A percentile compares a stretch with the other conserved stretches of the same genome.
Conservation (phyloP, 169 alveolate genomes). For the Plasmodium coatneyi region DNA sequence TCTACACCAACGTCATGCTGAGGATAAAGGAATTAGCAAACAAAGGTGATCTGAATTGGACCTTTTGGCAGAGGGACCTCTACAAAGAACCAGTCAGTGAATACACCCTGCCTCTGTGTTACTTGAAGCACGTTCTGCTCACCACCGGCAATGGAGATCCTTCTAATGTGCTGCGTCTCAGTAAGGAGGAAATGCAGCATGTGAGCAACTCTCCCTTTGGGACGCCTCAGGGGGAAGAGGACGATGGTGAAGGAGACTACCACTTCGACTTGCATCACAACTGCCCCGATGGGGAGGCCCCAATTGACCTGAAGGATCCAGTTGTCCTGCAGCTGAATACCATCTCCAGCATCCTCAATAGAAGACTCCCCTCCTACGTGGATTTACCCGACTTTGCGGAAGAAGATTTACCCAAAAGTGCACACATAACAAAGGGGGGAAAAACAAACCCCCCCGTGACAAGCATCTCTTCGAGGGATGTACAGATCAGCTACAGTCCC, state of each 20-base stretch:
- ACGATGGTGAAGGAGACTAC: neutral
- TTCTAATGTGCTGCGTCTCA: neutral
- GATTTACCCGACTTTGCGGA: constrained; percentile 44
- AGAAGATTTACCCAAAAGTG: constrained; percentile 31
- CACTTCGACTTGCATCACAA: neutral
- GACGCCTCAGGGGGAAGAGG: neutral
- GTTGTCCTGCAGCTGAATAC: constrained; percentile 21
- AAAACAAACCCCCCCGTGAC: neutral
- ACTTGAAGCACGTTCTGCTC: constrained; percentile 5
- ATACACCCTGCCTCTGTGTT: constrained; percentile 23
- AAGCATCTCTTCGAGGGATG: constrained; percentile 29
- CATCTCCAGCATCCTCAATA: constrained; percentile 20
- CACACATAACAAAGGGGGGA: constrained; percentile 14
- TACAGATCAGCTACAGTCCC: neutral
- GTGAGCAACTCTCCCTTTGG: neutral
- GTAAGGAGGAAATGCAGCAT: neutral
- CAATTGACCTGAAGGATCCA: neutral
- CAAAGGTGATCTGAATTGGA: neutral
- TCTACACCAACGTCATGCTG: constrained; percentile 13
- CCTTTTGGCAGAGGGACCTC: constrained; percentile 7
- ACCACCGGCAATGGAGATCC: neutral
- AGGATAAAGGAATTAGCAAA: neutral
- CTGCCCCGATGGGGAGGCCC: neutral
- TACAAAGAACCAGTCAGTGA: constrained; percentile 10
- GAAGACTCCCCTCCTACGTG: constrained; percentile 19